Evolutionary conservation across 495 filamentous ascomycete genomes (phyloP).

Genomic region (Thozetella sp.): DNA sequence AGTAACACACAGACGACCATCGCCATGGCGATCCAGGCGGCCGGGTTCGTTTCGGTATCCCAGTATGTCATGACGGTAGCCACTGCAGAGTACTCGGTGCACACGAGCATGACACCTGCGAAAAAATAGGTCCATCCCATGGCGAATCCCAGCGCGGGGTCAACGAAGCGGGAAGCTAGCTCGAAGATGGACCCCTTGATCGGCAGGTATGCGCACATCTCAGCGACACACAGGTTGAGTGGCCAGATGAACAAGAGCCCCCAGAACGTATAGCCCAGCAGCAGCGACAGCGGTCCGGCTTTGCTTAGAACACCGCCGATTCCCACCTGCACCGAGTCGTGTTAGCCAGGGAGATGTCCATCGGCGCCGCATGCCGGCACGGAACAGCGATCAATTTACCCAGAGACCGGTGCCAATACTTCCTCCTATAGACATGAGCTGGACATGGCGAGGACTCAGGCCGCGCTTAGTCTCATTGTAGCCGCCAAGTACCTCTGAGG

Average conservation of each 20-base stretch:
- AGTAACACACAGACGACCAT: slow-evolving; percentile 17
- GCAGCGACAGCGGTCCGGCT: slow-evolving; percentile 59
- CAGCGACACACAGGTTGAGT: slow-evolving; percentile 37
- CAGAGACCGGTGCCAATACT: slow-evolving; percentile 63
- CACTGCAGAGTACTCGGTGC: slow-evolving; percentile 32
- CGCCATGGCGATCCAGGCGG: slow-evolving; percentile 51
- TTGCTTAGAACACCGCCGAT: slow-evolving; percentile 54
- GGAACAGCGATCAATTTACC: no score
- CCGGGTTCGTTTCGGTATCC: slow-evolving; percentile 36
- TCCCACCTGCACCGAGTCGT: slow-evolving; percentile 46
- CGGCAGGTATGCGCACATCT: slow-evolving; percentile 63
- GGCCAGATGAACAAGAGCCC: slow-evolving; percentile 16
- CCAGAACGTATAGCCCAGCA: slow-evolving; percentile 38
- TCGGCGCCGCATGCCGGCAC: no score
- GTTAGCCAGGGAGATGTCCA: background rate
- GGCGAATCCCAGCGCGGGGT: slow-evolving; percentile 71
- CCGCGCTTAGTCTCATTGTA: background rate
- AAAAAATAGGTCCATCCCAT: slow-evolving; percentile 65
- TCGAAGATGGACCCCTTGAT: slow-evolving; percentile 48
- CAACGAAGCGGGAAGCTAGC: slow-evolving; percentile 69
- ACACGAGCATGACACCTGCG: slow-evolving; percentile 25
- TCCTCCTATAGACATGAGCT: slow-evolving; percentile 63
- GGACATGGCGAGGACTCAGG: slow-evolving; percentile 46
- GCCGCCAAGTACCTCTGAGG: no score
- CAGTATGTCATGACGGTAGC: slow-evolving; percentile 45